Evolutionary conservation across 805 yeast genomes (phyloP).

Genomic region (Cyberlindnera mississippiensis): DNA sequence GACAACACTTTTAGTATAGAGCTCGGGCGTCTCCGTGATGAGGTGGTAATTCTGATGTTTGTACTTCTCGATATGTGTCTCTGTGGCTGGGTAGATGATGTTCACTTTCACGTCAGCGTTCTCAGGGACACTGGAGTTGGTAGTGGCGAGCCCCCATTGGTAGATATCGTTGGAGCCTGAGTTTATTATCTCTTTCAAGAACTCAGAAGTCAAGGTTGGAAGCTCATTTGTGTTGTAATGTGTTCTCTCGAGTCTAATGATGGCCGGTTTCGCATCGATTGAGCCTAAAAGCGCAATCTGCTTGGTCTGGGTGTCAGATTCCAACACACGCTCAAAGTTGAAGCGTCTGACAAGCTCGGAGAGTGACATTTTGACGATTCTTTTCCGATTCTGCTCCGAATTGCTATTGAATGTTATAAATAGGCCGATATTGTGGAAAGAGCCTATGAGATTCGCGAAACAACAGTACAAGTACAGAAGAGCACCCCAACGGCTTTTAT

Average conservation of each 20-base stretch:
- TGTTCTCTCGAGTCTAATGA: constrained; percentile 69
- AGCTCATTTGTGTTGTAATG: constrained; percentile 44
- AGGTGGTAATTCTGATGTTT: constrained; percentile 55
- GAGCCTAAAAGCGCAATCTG: constrained; percentile 62
- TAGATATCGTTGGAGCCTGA: constrained; percentile 80
- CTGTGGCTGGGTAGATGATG: constrained; percentile 85
- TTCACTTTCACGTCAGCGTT: constrained; percentile 67
- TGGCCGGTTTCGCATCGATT: constrained; percentile 59
- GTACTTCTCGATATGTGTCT: constrained; percentile 75
- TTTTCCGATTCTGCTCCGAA: too few relatives aligned
- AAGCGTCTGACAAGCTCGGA: constrained; percentile 32
- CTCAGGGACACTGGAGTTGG: constrained; percentile 42
- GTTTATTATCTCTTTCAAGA: constrained; percentile 27
- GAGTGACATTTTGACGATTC: constrained; percentile 15
- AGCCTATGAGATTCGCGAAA: too few relatives aligned
- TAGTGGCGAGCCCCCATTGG: constrained; percentile 65
- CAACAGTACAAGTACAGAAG: too few relatives aligned
- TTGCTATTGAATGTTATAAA: too few relatives aligned
- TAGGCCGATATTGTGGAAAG: too few relatives aligned
- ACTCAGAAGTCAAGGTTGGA: constrained; percentile 5
- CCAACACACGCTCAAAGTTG: constrained; percentile 42
- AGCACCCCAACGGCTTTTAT: too few relatives aligned
- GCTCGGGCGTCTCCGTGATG: constrained; percentile 76
- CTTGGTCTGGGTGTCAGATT: constrained; percentile 65
- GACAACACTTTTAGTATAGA: constrained; percentile 54